Evolutionary conservation across 257 asterid genomes (phyloP), one percentile per base, ranked within the genome.

Genomic region (Plantago major): DNA sequence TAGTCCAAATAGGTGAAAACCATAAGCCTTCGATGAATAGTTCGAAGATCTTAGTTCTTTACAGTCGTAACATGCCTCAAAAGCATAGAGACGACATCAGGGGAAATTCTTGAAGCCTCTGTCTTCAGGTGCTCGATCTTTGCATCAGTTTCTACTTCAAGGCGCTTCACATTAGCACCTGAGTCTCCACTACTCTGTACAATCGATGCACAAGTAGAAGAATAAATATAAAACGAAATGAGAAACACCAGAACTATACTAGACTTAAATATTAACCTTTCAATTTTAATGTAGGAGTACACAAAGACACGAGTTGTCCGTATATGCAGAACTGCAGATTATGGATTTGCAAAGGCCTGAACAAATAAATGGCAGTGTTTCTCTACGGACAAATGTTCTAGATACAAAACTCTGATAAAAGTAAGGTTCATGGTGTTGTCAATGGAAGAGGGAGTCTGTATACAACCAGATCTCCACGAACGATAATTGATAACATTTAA

Each of bases 61-160:
- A 89, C 88, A 5, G 88, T 67, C n/a, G 99, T 92, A 42, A 89
- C 91, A 9, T 89, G 91, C 81, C 82, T 84, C 79, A 87, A 82
- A 72, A 89, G 99, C 97, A 92, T 83, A 58, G 88, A 80, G 72
- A 82, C 90, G 46, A 92, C 79, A 9, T 86, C 96, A 0, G 78
- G 72, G 44, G 97, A 87, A 67, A 92, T 83, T 66, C 89, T 82
- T 55, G 83, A 67, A 43, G 99, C 74, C 77, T 89, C 84, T 8
- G 71, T 59, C 58, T 53, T 3, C 3, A 53, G 16, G 42, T 53
- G 58, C 40, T 53, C 10, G 40, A 53, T 53, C 58, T 53, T 53
- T 53, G 10, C 58, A 19, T 53, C 42, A 53, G 58, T 53, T 53
- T 53, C 58, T 53, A 12, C 42, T 26, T 26, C 58, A 22, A 53